Conservation (phyloP, 139 green algal species). For the Tetraselmis striata region DNA sequence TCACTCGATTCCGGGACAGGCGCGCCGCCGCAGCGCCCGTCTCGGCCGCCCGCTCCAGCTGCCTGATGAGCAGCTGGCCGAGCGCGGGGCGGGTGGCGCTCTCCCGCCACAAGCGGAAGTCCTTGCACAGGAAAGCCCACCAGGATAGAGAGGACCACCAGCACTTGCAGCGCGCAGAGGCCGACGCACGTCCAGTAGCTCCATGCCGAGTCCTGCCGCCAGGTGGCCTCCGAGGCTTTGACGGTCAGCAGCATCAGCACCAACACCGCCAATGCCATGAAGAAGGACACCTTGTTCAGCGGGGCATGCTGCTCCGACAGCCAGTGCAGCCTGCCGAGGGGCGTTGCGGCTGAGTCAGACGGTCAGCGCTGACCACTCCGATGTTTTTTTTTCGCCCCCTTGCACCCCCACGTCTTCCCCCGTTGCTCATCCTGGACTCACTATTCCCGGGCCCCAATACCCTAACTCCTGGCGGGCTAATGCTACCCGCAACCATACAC, state of each 20-base stretch:
- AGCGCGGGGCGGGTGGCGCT: not conserved
- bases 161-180: not conserved
- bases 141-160: not conserved
- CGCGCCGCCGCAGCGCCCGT: not conserved
- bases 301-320: not conserved
- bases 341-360: too few species aligned
- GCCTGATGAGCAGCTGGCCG: not conserved
- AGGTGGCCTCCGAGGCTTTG: not conserved
- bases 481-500: too few species aligned
- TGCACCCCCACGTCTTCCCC: too few species aligned
- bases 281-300: not conserved
- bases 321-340: not conserved
- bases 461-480: too few species aligned
- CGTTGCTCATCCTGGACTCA: too few species aligned
- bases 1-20: not conserved
- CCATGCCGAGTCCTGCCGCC: not conserved
- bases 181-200: not conserved
- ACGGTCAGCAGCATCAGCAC: not conserved
- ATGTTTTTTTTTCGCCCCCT: too few species aligned
- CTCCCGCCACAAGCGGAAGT: not conserved
- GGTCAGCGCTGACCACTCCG: too few species aligned
- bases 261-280: not conserved
- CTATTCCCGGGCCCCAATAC: too few species aligned
- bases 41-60: not conserved
- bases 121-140: not conserved